These are phyloP conservation scores for Grigorovia yakushimaensis DNA, from an alignment of 805 yeast genomes.

Conservation along the genomic window DNA sequence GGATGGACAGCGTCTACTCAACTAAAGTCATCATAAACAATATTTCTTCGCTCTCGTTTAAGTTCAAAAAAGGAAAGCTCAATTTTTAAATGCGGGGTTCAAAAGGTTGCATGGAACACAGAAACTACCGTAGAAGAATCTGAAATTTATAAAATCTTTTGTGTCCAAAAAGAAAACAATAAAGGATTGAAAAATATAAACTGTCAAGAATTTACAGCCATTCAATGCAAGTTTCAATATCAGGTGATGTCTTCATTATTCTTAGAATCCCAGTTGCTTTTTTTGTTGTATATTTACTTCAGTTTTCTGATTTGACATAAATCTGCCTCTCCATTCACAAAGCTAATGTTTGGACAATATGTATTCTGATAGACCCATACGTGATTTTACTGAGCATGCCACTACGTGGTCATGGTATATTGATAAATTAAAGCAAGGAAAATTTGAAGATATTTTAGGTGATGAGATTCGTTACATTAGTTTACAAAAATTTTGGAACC, in stretches of 20 bases:
- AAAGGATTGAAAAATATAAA: neutral
- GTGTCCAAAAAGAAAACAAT: neutral
- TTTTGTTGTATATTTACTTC: too few species aligned
- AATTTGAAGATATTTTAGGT: slow-evolving; percentile 25
- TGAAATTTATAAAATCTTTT: neutral
- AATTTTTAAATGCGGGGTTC: neutral
- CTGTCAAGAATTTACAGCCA: neutral
- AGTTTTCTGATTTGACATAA: too few species aligned
- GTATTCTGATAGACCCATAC: neutral
- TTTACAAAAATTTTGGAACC: slow-evolving; percentile 12
- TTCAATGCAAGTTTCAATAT: neutral
- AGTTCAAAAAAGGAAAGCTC: neutral
- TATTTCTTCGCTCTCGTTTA: too few species aligned
- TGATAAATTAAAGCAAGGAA: slow-evolving; percentile 24
- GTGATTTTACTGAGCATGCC: neutral
- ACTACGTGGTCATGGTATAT: slow-evolving; percentile 28
- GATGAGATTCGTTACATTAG: slow-evolving; percentile 14
- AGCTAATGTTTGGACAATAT: too few species aligned
- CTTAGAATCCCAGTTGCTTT: too few species aligned
- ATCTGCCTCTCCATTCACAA: too few species aligned
- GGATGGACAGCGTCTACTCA: too few species aligned
- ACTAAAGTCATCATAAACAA: too few species aligned
- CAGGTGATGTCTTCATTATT: neutral
- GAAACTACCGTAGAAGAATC: neutral
- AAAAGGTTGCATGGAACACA: neutral